phyloP scores from a whole-genome alignment of 805 yeast species.

The Diddensiella transvaalensis region DNA sequence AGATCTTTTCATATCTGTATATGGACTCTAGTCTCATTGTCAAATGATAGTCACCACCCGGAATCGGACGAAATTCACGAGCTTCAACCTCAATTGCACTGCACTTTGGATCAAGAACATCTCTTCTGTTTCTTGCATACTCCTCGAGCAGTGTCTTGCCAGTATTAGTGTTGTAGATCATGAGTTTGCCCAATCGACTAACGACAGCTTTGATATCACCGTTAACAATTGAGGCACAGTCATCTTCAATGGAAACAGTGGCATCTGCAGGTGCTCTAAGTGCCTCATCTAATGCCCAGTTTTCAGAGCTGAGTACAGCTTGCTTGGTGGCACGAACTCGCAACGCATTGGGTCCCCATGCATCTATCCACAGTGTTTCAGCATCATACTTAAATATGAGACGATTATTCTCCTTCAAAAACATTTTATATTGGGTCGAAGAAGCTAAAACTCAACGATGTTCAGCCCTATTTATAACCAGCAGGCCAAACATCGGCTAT shows the following conservation, averaged over 20 bases:
- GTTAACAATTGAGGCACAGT: conserved; percentile 9
- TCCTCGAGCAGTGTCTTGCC: conserved; percentile 21
- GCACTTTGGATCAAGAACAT: conserved; percentile 21
- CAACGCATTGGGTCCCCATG: conserved; percentile 22
- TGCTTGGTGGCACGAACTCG: conserved; percentile 17
- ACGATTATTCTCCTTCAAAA: conserved; percentile 7
- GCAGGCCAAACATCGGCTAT: no score
- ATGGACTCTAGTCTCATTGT: conserved; percentile 17
- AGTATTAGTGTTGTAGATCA: conserved; percentile 11
- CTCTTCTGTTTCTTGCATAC: conserved; percentile 18
- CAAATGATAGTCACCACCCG: conserved; percentile 15
- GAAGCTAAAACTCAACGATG: no score
- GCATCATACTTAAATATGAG: conserved; percentile 17
- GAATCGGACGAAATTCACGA: conserved; percentile 19
- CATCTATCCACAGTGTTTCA: conserved; percentile 18
- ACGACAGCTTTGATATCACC: conserved; percentile 19
- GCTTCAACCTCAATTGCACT: conserved; percentile 21
- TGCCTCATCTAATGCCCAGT: conserved; percentile 20
- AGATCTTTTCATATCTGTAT: conserved; percentile 20
- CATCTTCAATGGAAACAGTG: not conserved
- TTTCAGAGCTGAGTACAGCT: conserved; percentile 2
- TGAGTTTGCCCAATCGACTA: conserved; percentile 15
- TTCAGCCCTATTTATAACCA: no score
- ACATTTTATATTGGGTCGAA: conserved; percentile 11
- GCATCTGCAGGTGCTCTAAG: not conserved